phyloP scores from a whole-genome alignment of 2,329 filamentous ascomycete genomes.

The Leptographium flavum region DNA sequence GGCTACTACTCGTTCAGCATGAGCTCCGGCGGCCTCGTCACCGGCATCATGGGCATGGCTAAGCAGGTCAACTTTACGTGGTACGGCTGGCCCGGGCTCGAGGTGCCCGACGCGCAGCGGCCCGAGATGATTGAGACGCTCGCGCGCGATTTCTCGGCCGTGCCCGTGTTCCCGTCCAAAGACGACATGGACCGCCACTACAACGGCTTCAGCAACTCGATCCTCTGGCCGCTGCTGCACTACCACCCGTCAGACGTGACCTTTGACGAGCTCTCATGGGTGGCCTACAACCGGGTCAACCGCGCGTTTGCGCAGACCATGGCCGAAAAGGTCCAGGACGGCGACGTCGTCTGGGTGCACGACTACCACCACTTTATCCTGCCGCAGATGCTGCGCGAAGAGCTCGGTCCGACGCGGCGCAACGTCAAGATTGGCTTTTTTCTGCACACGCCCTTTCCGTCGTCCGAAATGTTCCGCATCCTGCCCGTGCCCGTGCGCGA shows the following conservation, averaged over 20 bases:
- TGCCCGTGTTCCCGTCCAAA: slow-evolving; percentile 86
- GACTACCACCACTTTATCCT: slow-evolving; percentile 98
- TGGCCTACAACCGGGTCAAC: slow-evolving; percentile 86
- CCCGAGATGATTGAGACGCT: slow-evolving; percentile 60
- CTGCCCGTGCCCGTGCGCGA: slow-evolving; percentile 88
- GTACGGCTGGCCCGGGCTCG: slow-evolving; percentile 95
- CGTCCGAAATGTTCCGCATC: slow-evolving; percentile 92
- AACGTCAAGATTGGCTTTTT: slow-evolving; percentile 98
- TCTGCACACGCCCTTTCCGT: slow-evolving; percentile 92
- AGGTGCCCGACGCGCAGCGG: slow-evolving; percentile 76
- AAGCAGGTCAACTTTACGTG: slow-evolving; percentile 93
- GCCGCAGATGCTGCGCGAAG: slow-evolving; percentile 85
- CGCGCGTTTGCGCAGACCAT: slow-evolving; percentile 81
- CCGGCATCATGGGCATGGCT: slow-evolving; percentile 76
- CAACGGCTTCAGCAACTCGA: slow-evolving; percentile 96
- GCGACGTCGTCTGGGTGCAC: slow-evolving; percentile 94
- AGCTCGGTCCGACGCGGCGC: slow-evolving; percentile 66
- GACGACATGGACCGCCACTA: slow-evolving; percentile 91
- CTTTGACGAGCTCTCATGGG: slow-evolving; percentile 91
- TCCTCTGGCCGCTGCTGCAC: slow-evolving; percentile 97
- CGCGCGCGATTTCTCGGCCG: slow-evolving; percentile 75
- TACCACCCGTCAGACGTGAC: slow-evolving; percentile 98
- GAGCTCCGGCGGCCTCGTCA: slow-evolving; percentile 93
- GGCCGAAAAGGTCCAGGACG: slow-evolving; percentile 75
- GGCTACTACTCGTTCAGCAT: slow-evolving; percentile 88